Conservation (phyloP, 306 rosid genomes). For the Inga oerstediana region DNA sequence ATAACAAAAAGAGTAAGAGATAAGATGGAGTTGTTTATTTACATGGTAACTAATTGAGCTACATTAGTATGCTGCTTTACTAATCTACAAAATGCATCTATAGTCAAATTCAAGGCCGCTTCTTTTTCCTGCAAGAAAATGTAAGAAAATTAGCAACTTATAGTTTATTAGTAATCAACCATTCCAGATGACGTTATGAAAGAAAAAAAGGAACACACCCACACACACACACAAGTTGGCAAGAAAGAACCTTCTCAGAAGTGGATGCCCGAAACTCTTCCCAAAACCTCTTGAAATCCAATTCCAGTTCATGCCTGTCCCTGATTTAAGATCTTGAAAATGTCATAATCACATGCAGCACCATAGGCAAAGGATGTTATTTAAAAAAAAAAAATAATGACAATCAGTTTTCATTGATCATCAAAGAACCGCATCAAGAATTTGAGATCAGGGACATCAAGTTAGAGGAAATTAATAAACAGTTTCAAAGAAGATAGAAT, state of each 20-base stretch:
- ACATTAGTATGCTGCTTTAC: conserved; percentile 92
- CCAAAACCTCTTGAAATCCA: conserved; percentile 99
- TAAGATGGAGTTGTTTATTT: conserved; percentile 42
- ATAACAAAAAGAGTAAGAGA: conserved; percentile 37
- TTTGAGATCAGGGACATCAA: conserved; percentile 17
- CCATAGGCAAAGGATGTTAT: conserved; percentile 30
- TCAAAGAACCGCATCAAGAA: conserved; percentile 13
- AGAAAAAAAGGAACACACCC: conserved; percentile 9
- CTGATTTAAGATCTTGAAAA: conserved; percentile 56
- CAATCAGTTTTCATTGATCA: neutral
- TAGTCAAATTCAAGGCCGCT: conserved; percentile 90
- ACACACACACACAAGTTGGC: conserved; percentile 22
- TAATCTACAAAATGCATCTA: conserved; percentile 98
- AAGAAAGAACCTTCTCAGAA: conserved; percentile 90
- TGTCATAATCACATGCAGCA: conserved; percentile 35
- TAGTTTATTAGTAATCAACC: conserved; percentile 7
- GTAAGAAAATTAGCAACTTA: conserved; percentile 35
- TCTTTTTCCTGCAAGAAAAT: conserved; percentile 91
- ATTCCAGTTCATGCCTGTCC: conserved; percentile 96
- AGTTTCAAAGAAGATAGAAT: conserved; percentile 13
- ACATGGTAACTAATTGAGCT: conserved; percentile 95
- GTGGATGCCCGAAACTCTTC: conserved; percentile 97
- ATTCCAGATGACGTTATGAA: conserved; percentile 14
- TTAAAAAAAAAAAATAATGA: neutral
- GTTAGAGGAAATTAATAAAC: conserved; percentile 11